phyloP scores from a whole-genome alignment of 2,329 filamentous ascomycete genomes.

The Aspergillus sp. region DNA sequence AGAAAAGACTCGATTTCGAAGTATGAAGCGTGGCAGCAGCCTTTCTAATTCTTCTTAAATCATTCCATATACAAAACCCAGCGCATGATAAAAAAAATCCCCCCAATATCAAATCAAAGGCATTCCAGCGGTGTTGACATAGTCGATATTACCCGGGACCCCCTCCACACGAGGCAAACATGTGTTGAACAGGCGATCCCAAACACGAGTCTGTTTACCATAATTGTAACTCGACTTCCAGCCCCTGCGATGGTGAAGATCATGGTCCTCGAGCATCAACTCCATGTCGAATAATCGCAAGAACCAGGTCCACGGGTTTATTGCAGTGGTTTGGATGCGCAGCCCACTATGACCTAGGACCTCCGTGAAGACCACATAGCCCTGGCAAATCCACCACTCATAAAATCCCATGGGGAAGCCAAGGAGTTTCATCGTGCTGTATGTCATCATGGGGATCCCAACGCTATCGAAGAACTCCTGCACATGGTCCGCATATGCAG shows the following conservation, averaged over 20 bases:
- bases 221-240: slow-evolving; percentile 28
- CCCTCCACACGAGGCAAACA: slow-evolving; percentile 9
- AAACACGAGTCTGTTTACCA: slow-evolving; percentile 13
- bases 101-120: neutral
- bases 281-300: slow-evolving; percentile 25
- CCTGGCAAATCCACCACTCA: slow-evolving; percentile 37
- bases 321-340: slow-evolving; percentile 25
- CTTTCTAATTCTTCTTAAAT: no score
- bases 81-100: no score
- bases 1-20: no score
- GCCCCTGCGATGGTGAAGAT: slow-evolving; percentile 28
- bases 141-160: slow-evolving; percentile 10
- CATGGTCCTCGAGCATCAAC: slow-evolving; percentile 34
- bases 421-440: slow-evolving; percentile 22
- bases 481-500: slow-evolving; percentile 33
- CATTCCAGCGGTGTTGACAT: slow-evolving; percentile 9
- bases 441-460: slow-evolving; percentile 31
- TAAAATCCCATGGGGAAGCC: slow-evolving; percentile 38
- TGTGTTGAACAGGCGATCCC: slow-evolving; percentile 11
- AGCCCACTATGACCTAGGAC: slow-evolving; percentile 1
- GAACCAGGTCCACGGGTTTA: slow-evolving; percentile 24
- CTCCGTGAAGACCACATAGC: slow-evolving; percentile 1
- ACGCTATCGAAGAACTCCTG: slow-evolving; percentile 36
- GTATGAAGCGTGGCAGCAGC: no score
- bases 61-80: no score